Percentiles rank a stretch among this genome's conserved stretches.
Conservation (phyloP, 495 filamentous ascomycete species). For the Halenospora varia region DNA sequence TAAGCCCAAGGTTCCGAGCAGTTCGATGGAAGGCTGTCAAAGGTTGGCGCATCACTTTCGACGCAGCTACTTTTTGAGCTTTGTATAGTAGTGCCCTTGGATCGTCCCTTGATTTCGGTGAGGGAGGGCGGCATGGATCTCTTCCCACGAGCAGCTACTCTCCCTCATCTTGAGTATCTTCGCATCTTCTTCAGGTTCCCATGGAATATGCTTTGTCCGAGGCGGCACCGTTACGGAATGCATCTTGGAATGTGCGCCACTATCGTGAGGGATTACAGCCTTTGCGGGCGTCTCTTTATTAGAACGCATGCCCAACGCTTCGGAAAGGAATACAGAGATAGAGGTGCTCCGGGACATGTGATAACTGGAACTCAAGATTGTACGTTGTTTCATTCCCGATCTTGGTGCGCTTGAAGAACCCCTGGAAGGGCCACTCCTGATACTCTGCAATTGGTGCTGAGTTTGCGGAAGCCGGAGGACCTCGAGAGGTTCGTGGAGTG, state of each 20-base stretch:
- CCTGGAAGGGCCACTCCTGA: slow-evolving; percentile 4
- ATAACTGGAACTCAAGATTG: slow-evolving; percentile 9
- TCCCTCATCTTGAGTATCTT: background rate
- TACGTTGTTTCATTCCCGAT: slow-evolving; percentile 13
- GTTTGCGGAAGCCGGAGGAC: background rate
- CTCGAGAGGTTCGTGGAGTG: slow-evolving; percentile 3
- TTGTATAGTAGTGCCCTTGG: slow-evolving; percentile 13
- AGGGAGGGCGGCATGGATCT: slow-evolving; percentile 11
- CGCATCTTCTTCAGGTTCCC: background rate
- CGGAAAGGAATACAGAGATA: background rate
- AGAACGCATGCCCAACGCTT: slow-evolving; percentile 4
- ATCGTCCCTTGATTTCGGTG: slow-evolving; percentile 7
- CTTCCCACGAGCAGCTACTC: slow-evolving; percentile 10
- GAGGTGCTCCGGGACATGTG: slow-evolving; percentile 2
- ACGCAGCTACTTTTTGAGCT: too few relatives aligned
- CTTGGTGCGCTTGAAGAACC: slow-evolving; percentile 5
- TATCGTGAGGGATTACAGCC: slow-evolving; percentile 8
- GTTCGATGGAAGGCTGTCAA: too few relatives aligned
- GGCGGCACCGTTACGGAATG: slow-evolving; percentile 3
- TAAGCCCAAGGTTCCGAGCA: too few relatives aligned
- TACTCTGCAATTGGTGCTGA: slow-evolving; percentile 10
- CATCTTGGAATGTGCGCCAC: slow-evolving; percentile 11
- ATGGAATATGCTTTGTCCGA: slow-evolving; percentile 4
- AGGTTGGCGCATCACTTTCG: too few relatives aligned
- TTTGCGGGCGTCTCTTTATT: slow-evolving; percentile 7